Conservation (phyloP, 805 yeast genomes). For the Cyberlindnera saturnus region DNA sequence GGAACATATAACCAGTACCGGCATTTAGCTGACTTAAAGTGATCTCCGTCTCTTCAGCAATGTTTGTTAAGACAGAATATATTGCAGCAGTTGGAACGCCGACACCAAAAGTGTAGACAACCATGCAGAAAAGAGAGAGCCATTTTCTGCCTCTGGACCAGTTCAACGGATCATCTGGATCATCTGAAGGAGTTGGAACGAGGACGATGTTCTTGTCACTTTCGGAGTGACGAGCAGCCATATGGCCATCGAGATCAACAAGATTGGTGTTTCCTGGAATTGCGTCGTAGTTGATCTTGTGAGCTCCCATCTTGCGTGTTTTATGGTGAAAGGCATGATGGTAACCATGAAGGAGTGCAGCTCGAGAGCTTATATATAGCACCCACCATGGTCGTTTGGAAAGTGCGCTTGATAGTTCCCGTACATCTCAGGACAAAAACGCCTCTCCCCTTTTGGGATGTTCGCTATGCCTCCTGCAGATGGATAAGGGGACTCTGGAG, state of each 20-base stretch:
- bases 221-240: conserved; percentile 28
- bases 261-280: conserved; percentile 49
- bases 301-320: not conserved
- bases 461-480: no score
- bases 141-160: conserved; percentile 49
- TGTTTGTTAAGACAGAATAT: conserved; percentile 35
- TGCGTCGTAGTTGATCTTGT: conserved; percentile 26
- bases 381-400: no score
- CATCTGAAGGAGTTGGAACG: conserved; percentile 60
- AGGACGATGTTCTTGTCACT: conserved; percentile 38
- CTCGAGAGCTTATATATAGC: not conserved
- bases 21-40: conserved; percentile 36
- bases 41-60: conserved; percentile 30
- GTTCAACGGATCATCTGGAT: conserved; percentile 66
- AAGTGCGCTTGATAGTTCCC: no score
- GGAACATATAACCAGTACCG: conserved; percentile 44
- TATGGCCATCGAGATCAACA: conserved; percentile 35
- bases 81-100: conserved; percentile 45
- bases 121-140: conserved; percentile 38
- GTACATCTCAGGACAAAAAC: no score
- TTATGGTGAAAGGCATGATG: no score
- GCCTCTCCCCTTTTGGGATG: no score
- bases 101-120: conserved; percentile 37
- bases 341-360: no score
- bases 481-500: no score